phyloP scores from a whole-genome alignment of 305 asterid genomes.

The Coffea humblotiana region DNA sequence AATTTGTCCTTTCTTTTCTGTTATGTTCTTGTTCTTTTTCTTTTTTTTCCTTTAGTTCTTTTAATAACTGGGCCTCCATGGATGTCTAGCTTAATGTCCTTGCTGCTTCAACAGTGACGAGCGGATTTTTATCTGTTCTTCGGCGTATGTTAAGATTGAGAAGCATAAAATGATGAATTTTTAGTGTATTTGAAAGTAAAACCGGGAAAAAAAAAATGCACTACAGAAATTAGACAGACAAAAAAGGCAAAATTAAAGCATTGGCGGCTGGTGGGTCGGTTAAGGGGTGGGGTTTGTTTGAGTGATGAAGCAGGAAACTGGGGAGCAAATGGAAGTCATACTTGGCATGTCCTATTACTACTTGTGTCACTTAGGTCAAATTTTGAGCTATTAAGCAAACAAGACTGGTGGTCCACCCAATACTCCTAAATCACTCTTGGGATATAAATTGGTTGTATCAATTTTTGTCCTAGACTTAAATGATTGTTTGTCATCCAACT shows the following conservation, averaged over 20 bases:
- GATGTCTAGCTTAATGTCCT: too few relatives aligned
- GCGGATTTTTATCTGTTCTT: too few relatives aligned
- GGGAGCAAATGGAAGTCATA: neutral
- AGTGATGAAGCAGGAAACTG: neutral
- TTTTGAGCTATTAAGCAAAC: slow-evolving; percentile 4
- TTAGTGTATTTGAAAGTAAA: too few relatives aligned
- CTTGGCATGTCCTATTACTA: neutral
- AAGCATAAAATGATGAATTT: too few relatives aligned
- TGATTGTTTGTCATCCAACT: slow-evolving; percentile 2
- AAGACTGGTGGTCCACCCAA: slow-evolving; percentile 1
- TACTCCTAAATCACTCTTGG: neutral
- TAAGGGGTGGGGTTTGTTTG: neutral
- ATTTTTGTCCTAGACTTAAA: neutral
- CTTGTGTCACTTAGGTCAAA: neutral
- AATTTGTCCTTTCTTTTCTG: too few relatives aligned
- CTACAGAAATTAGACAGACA: neutral
- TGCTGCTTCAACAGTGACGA: too few relatives aligned
- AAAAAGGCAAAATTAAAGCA: neutral
- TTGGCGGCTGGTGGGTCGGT: slow-evolving; percentile 2
- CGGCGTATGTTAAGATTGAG: too few relatives aligned
- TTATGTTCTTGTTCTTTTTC: too few relatives aligned
- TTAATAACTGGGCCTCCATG: too few relatives aligned
- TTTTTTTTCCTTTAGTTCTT: too few relatives aligned
- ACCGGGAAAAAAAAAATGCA: too few relatives aligned
- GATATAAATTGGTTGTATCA: neutral